Percentiles rank a stretch among this genome's conserved stretches.
phyloP scores from a whole-genome alignment of 208 protist genomes.

The Eutreptiella sp. region DNA sequence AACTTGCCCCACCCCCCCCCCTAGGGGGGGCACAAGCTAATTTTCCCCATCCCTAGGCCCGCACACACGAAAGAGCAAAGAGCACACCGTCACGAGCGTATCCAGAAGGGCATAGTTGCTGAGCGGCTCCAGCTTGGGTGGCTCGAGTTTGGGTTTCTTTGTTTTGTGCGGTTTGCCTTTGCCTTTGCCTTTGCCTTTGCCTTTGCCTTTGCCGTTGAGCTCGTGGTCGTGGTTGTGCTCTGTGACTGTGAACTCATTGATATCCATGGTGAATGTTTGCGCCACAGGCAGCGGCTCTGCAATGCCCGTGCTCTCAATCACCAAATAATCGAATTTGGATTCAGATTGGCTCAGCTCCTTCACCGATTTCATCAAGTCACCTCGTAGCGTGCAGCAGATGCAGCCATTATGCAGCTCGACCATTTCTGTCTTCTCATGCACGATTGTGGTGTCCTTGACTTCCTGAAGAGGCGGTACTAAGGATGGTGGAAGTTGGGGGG shows the following conservation, averaged over 20 bases:
- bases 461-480: too few species aligned
- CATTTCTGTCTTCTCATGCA: constrained; percentile 44
- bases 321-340: constrained; percentile 55
- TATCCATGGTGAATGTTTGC: constrained; percentile 59
- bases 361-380: constrained; percentile 56
- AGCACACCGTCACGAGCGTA: constrained; percentile 48
- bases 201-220: too few species aligned
- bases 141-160: too few species aligned
- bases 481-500: too few species aligned
- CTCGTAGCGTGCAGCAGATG: constrained; percentile 66
- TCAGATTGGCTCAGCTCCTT: constrained; percentile 36
- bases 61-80: constrained; percentile 35
- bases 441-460: constrained; percentile 32
- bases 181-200: too few species aligned
- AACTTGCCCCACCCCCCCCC: too few species aligned
- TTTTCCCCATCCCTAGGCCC: too few species aligned
- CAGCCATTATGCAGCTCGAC: constrained; percentile 48
- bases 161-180: too few species aligned
- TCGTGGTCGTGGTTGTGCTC: too few species aligned
- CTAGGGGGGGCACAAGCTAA: too few species aligned
- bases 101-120: constrained; percentile 50
- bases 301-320: constrained; percentile 59
- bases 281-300: constrained; percentile 59
- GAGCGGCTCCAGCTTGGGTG: constrained; percentile 5
- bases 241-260: too few species aligned